Base-by-base conservation (phyloP, 192 early-diverging fungal species). In the Podila minutissima region DNA sequence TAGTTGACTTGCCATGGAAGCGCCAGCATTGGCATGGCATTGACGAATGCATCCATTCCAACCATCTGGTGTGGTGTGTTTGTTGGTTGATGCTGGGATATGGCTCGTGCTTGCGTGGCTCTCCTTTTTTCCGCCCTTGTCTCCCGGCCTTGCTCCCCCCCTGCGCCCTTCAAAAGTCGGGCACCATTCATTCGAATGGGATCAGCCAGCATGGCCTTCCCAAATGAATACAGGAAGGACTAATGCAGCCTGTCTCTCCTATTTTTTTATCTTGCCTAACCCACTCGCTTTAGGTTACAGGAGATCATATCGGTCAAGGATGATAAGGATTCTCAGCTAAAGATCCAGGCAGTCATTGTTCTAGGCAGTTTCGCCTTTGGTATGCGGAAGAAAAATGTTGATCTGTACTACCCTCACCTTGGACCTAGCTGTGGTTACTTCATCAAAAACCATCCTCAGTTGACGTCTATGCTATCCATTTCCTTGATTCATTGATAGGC, bases 341-440 rank as follows among this genome's bases (percentile, higher is more conserved):
- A 88, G 51, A 87, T 91, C 4, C 89, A 92, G 74, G 88, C 89
- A n/a, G 85, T 84, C 20, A 92, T 89, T 48, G 87, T 92, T 22
- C 82, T 93, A 26, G 90, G 92, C 26, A 91, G 90, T 50, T 88
- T 92, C 62, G 91, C 92, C 46, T 89, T 90, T 83, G 92, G 89
- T 91, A 84, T 31, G 71, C 13, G n/a, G 24, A 24, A 26, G 53
- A 26, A 22, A 2, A n/a, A 22, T 2, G 5, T n/a, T 55, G 9
- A 28, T 46, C 46, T 71, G 19, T 37, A 11, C 15, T 57, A 31
- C 48, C 20, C 12, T 53, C 32, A 53, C 22, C 17, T 48, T 48
- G 41, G 35, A 8, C 31, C 67, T 46, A 46, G 58, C 50, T 41
- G 26, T 63, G 41, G 15, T 31, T 66, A 17, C 65, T 9, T 41